Evolutionary conservation across 1,139 yeast species (phyloP).

Genomic region (Pichia sp.): DNA sequence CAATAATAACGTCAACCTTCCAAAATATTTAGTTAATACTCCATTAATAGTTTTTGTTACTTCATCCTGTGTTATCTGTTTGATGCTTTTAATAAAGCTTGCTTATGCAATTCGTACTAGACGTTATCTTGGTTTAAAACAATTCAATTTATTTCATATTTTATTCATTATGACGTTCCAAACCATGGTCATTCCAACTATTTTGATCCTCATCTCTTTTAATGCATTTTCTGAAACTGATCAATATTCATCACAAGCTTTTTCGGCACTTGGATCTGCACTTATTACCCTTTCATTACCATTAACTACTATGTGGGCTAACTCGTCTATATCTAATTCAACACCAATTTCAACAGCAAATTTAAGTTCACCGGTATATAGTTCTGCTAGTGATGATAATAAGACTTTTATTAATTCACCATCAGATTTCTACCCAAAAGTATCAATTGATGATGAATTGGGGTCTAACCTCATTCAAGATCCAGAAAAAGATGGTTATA

Average conservation of each 20-base stretch:
- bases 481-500: conserved; percentile 4
- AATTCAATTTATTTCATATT: conserved; percentile 77
- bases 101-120: conserved; percentile 63
- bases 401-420: conserved; percentile 14
- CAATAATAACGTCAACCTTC: conserved; percentile 25
- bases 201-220: conserved; percentile 35
- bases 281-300: conserved; percentile 61
- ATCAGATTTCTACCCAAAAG: conserved; percentile 7
- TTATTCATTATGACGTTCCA: conserved; percentile 77
- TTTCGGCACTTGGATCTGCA: conserved; percentile 28
- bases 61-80: conserved; percentile 57
- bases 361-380: conserved; percentile 9
- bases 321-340: conserved; percentile 24
- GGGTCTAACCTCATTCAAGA: conserved; percentile 3
- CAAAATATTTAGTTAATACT: conserved; percentile 35
- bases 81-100: conserved; percentile 56
- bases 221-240: conserved; percentile 13
- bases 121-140: conserved; percentile 68
- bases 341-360: conserved; percentile 23
- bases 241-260: conserved; percentile 18
- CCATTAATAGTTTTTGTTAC: conserved; percentile 62
- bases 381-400: conserved; percentile 15
- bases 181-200: conserved; percentile 71
- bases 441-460: conserved; percentile 4
- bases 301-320: conserved; percentile 83